Conservation (phyloP, 495 filamentous ascomycete genomes). For the Aspergillus avenaceus region DNA sequence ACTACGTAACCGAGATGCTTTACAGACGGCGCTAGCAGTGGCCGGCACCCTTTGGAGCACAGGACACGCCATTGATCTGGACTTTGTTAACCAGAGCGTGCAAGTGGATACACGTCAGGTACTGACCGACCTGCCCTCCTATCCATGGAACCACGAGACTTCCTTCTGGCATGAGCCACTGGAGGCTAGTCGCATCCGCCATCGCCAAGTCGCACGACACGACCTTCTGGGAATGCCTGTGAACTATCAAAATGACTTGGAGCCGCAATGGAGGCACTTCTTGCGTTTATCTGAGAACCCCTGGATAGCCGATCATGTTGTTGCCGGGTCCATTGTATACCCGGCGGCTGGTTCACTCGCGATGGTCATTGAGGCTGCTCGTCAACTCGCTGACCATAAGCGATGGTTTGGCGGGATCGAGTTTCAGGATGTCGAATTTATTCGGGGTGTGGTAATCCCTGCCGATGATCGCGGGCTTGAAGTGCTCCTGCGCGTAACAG, state of each 20-base stretch:
- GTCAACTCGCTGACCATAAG: slow-evolving; percentile 18
- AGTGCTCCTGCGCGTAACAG: slow-evolving; percentile 16
- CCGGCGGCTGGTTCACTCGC: slow-evolving; percentile 24
- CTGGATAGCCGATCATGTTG: slow-evolving; percentile 31
- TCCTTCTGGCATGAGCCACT: slow-evolving; percentile 25
- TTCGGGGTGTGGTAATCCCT: slow-evolving; percentile 17
- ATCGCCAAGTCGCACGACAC: slow-evolving; percentile 26
- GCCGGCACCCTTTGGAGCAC: slow-evolving; percentile 35
- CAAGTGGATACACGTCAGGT: slow-evolving; percentile 6
- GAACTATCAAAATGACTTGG: slow-evolving; percentile 20
- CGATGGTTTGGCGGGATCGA: slow-evolving; percentile 13
- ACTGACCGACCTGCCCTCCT: slow-evolving; percentile 41
- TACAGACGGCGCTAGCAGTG: slow-evolving; percentile 24
- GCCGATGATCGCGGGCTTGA: slow-evolving; percentile 18
- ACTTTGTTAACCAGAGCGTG: slow-evolving; percentile 12
- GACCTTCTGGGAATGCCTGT: slow-evolving; percentile 37
- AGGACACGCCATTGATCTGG: slow-evolving; percentile 26
- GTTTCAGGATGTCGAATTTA: slow-evolving; percentile 23
- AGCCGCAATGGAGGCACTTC: slow-evolving; percentile 29
- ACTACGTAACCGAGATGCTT: slow-evolving; percentile 27
- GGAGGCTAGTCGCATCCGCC: slow-evolving; percentile 29
- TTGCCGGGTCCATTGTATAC: slow-evolving; percentile 20
- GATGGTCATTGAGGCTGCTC: slow-evolving; percentile 25
- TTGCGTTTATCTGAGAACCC: slow-evolving; percentile 24
- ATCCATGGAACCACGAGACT: slow-evolving; percentile 2